phyloP scores from a whole-genome alignment of 805 yeast species.

The Teunomyces funiuensis region DNA sequence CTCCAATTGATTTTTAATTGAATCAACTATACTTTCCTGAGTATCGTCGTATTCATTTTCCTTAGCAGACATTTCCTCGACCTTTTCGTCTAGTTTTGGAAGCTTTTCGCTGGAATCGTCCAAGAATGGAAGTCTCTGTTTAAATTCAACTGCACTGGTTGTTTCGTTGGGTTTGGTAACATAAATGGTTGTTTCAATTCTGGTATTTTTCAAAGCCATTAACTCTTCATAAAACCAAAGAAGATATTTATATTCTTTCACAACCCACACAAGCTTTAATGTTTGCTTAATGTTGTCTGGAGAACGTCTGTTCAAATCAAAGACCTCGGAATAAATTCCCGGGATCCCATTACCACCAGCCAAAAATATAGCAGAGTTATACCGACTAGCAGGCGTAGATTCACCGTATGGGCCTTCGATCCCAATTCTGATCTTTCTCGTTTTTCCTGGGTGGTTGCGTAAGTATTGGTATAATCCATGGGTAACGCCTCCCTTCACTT shows the following conservation, averaged over 20 bases:
- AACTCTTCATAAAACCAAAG: slow-evolving; percentile 49
- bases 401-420: slow-evolving; percentile 75
- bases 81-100: background rate
- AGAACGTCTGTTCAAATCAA: slow-evolving; percentile 24
- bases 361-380: slow-evolving; percentile 54
- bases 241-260: slow-evolving; percentile 52
- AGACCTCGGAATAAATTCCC: slow-evolving; percentile 46
- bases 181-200: slow-evolving; percentile 28
- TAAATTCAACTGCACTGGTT: slow-evolving; percentile 2
- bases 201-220: slow-evolving; percentile 21
- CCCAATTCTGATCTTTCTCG: slow-evolving; percentile 28
- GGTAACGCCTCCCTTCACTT: slow-evolving; percentile 39
- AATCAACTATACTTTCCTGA: background rate
- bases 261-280: slow-evolving; percentile 59
- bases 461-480: slow-evolving; percentile 29
- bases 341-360: slow-evolving; percentile 82
- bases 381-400: slow-evolving; percentile 46
- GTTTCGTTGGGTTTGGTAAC: slow-evolving; percentile 26
- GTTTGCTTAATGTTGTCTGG: slow-evolving; percentile 17
- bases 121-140: background rate
- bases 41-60: slow-evolving; percentile 4
- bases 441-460: slow-evolving; percentile 26
- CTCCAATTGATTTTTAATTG: slow-evolving; percentile 13
- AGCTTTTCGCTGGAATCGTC: slow-evolving; percentile 1
- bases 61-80: background rate